Percentiles rank a stretch among this genome's conserved stretches.
These are phyloP conservation scores for Sextonia rubra DNA, from an alignment of 164 flowering plant species.

Conservation along the genomic window DNA sequence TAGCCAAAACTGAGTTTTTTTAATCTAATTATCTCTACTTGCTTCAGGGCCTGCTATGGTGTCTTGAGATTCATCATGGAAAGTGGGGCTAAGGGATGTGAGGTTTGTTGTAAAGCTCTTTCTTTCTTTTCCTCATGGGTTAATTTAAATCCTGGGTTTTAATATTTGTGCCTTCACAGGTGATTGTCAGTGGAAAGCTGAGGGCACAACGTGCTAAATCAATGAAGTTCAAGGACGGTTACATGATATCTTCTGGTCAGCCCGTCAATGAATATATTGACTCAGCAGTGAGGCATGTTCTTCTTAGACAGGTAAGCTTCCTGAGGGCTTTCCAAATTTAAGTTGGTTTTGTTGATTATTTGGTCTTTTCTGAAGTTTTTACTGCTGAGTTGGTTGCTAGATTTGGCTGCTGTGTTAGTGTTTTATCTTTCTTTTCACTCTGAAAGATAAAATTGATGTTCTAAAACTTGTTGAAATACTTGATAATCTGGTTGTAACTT, in stretches of 20 bases:
- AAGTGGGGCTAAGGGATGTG: constrained; percentile 91
- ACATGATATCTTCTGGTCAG: constrained; percentile 85
- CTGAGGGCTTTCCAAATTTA: not conserved
- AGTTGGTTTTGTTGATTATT: not conserved
- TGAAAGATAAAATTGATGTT: too few relatives aligned
- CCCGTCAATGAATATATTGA: constrained; percentile 80
- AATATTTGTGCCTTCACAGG: constrained; percentile 29
- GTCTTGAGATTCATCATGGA: constrained; percentile 82
- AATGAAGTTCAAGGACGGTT: constrained; percentile 90
- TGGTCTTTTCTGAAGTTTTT: too few relatives aligned
- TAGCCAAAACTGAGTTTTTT: not conserved
- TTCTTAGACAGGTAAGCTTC: constrained; percentile 60
- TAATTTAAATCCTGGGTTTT: not conserved
- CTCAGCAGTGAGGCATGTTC: constrained; percentile 82
- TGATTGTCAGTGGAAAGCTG: constrained; percentile 84
- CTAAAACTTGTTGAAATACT: too few relatives aligned
- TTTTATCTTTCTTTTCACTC: not conserved
- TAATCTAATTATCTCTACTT: not conserved
- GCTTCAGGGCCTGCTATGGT: constrained; percentile 80
- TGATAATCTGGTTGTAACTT: too few relatives aligned
- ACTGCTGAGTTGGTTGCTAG: not conserved
- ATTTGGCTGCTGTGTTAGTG: not conserved
- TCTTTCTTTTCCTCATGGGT: not conserved
- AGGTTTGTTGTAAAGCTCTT: constrained; percentile 33
- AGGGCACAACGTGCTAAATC: constrained; percentile 83